Evolutionary conservation across 306 rosid genomes (phyloP).

Genomic region (Vigna nakashimae): DNA sequence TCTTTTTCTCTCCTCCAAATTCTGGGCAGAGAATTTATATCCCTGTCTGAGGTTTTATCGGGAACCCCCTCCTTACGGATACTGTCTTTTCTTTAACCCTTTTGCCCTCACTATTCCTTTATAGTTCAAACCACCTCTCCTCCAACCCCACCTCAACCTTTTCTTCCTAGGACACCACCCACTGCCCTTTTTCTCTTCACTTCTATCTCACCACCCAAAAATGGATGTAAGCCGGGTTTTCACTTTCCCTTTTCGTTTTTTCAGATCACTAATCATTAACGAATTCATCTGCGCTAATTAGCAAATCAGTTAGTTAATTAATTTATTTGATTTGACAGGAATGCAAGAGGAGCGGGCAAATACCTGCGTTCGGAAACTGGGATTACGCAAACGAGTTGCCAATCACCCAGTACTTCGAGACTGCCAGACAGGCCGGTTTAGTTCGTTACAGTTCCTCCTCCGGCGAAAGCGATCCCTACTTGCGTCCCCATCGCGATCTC

Average conservation of each 20-base stretch:
- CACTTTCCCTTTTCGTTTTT: not conserved
- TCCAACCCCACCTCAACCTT: constrained; percentile 11
- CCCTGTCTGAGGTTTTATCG: constrained; percentile 42
- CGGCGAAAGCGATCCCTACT: constrained; percentile 64
- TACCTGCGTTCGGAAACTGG: constrained; percentile 97
- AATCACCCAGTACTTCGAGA: constrained; percentile 91
- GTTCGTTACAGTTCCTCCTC: constrained; percentile 82
- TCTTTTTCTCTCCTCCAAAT: constrained; percentile 21
- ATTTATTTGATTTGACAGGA: constrained; percentile 37
- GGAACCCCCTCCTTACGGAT: constrained; percentile 6
- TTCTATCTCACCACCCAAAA: not conserved
- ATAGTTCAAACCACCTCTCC: not conserved
- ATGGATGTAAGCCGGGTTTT: constrained; percentile 46
- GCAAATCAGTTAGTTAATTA: not conserved
- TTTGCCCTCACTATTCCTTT: not conserved
- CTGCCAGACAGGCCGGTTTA: constrained; percentile 85
- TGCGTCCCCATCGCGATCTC: constrained; percentile 56
- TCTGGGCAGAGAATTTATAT: constrained; percentile 48
- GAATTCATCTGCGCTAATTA: too few species aligned
- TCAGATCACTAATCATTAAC: not conserved
- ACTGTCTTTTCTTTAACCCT: constrained; percentile 9
- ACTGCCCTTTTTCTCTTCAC: not conserved
- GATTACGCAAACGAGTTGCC: constrained; percentile 81
- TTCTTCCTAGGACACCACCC: not conserved
- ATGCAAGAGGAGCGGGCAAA: constrained; percentile 73